Conservation (phyloP, 2,329 filamentous ascomycete genomes). For the Pseudodiploospora longispora region DNA sequence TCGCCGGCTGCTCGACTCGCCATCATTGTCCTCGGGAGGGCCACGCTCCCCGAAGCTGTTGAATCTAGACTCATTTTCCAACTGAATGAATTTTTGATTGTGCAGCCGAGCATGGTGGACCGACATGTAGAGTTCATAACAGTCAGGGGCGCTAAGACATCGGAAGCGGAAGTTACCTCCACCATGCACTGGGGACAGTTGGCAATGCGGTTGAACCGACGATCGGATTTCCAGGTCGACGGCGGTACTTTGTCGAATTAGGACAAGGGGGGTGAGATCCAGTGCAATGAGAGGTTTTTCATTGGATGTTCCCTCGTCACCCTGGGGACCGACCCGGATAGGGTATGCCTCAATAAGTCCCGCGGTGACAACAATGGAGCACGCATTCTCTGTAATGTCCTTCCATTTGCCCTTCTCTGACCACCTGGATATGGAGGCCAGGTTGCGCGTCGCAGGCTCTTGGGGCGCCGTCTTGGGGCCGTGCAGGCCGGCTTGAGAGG, state of each 20-base stretch:
- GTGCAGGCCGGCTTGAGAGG: slow-evolving; percentile 60
- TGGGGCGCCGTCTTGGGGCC: slow-evolving; percentile 34
- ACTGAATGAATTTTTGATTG: slow-evolving; percentile 76
- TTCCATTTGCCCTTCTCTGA: slow-evolving; percentile 54
- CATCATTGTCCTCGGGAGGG: slow-evolving; percentile 39
- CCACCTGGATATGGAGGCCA: slow-evolving; percentile 55
- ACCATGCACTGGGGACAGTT: slow-evolving; percentile 54
- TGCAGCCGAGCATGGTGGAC: slow-evolving; percentile 87
- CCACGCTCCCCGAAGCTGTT: slow-evolving; percentile 60
- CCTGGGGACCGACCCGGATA: slow-evolving; percentile 24
- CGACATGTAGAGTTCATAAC: slow-evolving; percentile 71
- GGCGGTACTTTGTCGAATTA: slow-evolving; percentile 81
- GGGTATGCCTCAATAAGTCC: slow-evolving; percentile 52
- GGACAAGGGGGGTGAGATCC: slow-evolving; percentile 84
- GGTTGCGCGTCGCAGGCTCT: slow-evolving; percentile 37
- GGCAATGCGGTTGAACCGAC: slow-evolving; percentile 64
- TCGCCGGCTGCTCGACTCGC: slow-evolving; percentile 36
- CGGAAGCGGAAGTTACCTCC: slow-evolving; percentile 83
- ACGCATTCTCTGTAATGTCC: slow-evolving; percentile 43
- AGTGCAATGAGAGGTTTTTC: slow-evolving; percentile 54
- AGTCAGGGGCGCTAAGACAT: slow-evolving; percentile 67
- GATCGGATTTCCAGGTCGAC: slow-evolving; percentile 93
- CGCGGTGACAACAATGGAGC: slow-evolving; percentile 48
- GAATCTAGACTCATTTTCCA: slow-evolving; percentile 59
- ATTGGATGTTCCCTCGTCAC: slow-evolving; percentile 14